Percentiles rank a stretch among this genome's conserved stretches.
Evolutionary conservation across 805 yeast species (phyloP).

Genomic region (Peterozyma xylosa): DNA sequence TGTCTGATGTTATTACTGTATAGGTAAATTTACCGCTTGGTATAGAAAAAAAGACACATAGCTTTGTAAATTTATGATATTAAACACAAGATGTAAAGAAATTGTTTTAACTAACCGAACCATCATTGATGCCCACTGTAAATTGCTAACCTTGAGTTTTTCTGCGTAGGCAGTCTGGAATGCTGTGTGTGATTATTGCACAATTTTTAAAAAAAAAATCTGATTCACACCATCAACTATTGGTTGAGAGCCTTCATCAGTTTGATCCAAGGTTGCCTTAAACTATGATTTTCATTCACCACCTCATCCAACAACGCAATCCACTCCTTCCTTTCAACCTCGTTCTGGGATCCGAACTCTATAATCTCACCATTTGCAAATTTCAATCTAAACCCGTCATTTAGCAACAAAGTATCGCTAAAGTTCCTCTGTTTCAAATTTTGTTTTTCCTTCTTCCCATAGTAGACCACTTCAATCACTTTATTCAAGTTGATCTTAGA

Average conservation of each 20-base stretch:
- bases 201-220: too few relatives aligned
- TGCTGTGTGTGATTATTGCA: background rate
- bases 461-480: slow-evolving; percentile 43
- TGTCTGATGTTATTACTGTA: too few relatives aligned
- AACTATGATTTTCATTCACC: slow-evolving; percentile 27
- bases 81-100: too few relatives aligned
- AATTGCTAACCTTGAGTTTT: too few relatives aligned
- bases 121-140: too few relatives aligned
- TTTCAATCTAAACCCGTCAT: slow-evolving; percentile 66
- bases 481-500: slow-evolving; percentile 72
- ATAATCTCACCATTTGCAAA: slow-evolving; percentile 79
- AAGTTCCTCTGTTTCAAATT: slow-evolving; percentile 42
- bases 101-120: too few relatives aligned
- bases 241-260: slow-evolving; percentile 14
- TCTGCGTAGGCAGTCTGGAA: too few relatives aligned
- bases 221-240: background rate
- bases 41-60: too few relatives aligned
- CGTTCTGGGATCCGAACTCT: slow-evolving; percentile 78
- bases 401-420: slow-evolving; percentile 63
- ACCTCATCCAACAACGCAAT: slow-evolving; percentile 47
- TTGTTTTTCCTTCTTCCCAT: slow-evolving; percentile 26
- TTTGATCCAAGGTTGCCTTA: slow-evolving; percentile 28
- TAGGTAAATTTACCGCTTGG: too few relatives aligned
- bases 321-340: slow-evolving; percentile 60
- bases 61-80: too few relatives aligned